Evolutionary conservation across 371 early-diverging fungal species (phyloP).

Genomic region (Apophysomyces sp.): DNA sequence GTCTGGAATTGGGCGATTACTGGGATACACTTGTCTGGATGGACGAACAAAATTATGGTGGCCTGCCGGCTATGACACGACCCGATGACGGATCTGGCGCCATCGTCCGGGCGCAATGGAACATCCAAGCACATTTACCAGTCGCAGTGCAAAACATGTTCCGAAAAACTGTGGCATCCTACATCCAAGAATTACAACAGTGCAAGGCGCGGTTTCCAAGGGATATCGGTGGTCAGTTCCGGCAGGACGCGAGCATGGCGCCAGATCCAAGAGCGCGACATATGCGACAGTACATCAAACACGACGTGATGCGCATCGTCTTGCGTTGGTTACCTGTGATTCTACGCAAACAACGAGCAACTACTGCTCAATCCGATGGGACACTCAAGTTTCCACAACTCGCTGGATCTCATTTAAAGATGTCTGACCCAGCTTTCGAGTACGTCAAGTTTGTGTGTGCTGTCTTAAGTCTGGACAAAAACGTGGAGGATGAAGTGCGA

Average conservation of each 20-base stretch:
- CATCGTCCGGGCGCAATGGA: conserved; percentile 65
- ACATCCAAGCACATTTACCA: conserved; percentile 85
- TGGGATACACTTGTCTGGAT: conserved; percentile 92
- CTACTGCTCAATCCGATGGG: not conserved
- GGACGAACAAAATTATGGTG: conserved; percentile 90
- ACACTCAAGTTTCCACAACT: conserved; percentile 61
- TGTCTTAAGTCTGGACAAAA: conserved; percentile 71
- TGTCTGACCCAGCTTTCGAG: conserved; percentile 73
- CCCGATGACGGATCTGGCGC: conserved; percentile 8
- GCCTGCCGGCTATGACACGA: conserved; percentile 41
- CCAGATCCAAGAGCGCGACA: conserved; percentile 28
- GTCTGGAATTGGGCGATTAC: conserved; percentile 59
- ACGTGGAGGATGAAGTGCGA: conserved; percentile 62
- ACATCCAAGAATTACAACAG: conserved; percentile 51
- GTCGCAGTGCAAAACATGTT: conserved; percentile 70
- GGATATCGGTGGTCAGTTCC: conserved; percentile 12
- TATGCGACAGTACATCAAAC: conserved; percentile 39
- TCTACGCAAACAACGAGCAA: conserved; percentile 20
- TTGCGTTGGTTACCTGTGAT: conserved; percentile 42
- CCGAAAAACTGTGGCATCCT: conserved; percentile 50
- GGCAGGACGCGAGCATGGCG: conserved; percentile 10
- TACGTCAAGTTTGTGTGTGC: conserved; percentile 74
- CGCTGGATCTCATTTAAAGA: conserved; percentile 65
- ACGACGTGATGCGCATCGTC: conserved; percentile 48
- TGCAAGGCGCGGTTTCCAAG: conserved; percentile 27